phyloP scores from a whole-genome alignment of 2,329 filamentous ascomycete species.

The Phyllosticta paracitricarpa region DNA sequence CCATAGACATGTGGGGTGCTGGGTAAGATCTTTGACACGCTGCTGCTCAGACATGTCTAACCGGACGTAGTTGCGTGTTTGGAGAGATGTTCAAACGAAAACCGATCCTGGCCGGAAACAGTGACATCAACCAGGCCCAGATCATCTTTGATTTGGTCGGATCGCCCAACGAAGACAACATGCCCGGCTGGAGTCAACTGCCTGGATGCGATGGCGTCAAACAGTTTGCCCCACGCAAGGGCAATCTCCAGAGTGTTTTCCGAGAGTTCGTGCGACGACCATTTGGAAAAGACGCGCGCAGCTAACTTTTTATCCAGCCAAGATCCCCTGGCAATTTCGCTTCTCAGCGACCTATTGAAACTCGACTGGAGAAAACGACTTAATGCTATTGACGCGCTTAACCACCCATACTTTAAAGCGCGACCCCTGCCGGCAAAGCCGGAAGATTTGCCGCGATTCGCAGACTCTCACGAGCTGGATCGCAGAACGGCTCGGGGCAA shows the following conservation, averaged over 20 bases:
- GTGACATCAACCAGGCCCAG: conserved; percentile 79
- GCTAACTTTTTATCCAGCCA: conserved; percentile 36
- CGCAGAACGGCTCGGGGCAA: conserved; percentile 81
- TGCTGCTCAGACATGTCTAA: conserved; percentile 11
- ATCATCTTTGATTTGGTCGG: conserved; percentile 92
- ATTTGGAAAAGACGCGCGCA: neutral
- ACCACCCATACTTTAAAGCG: conserved; percentile 84
- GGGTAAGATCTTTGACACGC: conserved; percentile 50
- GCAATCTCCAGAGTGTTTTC: conserved; percentile 66
- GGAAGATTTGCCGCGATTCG: conserved; percentile 79
- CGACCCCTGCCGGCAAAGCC: conserved; percentile 69
- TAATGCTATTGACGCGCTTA: conserved; percentile 86
- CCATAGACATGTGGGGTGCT: conserved; percentile 97
- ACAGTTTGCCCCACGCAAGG: conserved; percentile 47
- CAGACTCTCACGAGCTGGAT: conserved; percentile 95
- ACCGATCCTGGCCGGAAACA: conserved; percentile 83
- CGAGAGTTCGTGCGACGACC: conserved; percentile 46
- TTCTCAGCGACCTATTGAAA: conserved; percentile 72
- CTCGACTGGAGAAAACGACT: conserved; percentile 83
- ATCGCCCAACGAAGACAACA: conserved; percentile 76
- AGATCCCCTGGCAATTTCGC: conserved; percentile 61
- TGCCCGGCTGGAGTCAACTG: conserved; percentile 81
- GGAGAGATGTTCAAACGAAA: conserved; percentile 94
- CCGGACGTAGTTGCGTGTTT: conserved; percentile 69
- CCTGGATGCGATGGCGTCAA: conserved; percentile 71